Conservation (phyloP, 1,139 yeast species). For the Pichia sp. region DNA sequence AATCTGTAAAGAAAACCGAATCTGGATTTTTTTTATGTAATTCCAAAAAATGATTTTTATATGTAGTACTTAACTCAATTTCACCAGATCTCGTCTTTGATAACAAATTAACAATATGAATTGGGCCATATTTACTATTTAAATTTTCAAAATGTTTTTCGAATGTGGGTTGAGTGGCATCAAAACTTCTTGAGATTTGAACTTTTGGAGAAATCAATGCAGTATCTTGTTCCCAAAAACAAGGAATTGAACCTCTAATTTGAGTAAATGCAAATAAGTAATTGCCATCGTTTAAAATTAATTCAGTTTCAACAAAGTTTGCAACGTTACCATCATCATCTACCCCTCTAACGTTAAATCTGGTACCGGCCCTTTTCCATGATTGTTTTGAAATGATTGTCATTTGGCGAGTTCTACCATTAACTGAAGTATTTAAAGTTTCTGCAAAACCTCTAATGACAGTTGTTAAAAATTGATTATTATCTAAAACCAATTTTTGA, state of each 20-base stretch:
- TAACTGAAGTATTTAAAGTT: conserved; percentile 51
- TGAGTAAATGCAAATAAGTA: conserved; percentile 74
- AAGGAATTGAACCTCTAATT: conserved; percentile 89
- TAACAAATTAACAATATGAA: conserved; percentile 77
- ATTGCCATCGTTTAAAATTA: conserved; percentile 53
- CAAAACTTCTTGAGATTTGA: conserved; percentile 77
- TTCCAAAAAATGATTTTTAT: conserved; percentile 44
- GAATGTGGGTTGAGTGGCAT: conserved; percentile 90
- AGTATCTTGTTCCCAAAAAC: conserved; percentile 97
- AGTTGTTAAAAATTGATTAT: conserved; percentile 76
- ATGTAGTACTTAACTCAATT: conserved; percentile 62
- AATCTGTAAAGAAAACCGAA: conserved; percentile 62
- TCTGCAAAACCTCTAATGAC: conserved; percentile 94
- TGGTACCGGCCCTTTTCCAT: conserved; percentile 93
- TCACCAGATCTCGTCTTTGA: conserved; percentile 71
- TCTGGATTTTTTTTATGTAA: conserved; percentile 34
- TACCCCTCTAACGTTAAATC: conserved; percentile 89
- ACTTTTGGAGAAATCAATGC: conserved; percentile 78
- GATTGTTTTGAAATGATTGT: conserved; percentile 89
- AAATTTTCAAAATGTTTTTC: conserved; percentile 70
- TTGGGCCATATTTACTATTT: conserved; percentile 71
- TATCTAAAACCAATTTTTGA: conserved; percentile 56
- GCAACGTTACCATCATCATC: conserved; percentile 96
- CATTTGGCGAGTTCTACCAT: conserved; percentile 48
- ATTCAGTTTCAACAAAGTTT: conserved; percentile 92